Evolutionary conservation across 1,284 basidiomycete genomes (phyloP).

Genomic region (Cutaneotrichosporon cavernicola): DNA sequence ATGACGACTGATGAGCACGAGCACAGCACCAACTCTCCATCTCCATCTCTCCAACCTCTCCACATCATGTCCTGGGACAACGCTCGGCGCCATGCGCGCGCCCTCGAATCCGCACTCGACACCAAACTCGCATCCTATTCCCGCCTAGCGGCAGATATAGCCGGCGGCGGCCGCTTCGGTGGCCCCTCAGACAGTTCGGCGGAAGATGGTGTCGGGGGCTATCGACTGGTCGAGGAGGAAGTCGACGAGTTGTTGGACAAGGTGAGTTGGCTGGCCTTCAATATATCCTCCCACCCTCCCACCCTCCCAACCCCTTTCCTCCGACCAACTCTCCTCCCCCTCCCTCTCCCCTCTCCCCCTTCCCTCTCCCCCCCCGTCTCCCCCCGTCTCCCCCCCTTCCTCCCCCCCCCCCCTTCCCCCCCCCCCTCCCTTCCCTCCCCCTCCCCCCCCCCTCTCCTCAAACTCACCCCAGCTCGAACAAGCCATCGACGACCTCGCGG

Average conservation of each 20-base stretch:
- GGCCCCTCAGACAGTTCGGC: slow-evolving; percentile 36
- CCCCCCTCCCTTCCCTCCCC: background rate
- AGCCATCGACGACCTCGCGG: slow-evolving; percentile 71
- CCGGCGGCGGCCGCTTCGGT: slow-evolving; percentile 36
- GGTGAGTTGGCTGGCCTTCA: slow-evolving; percentile 58
- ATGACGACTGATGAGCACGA: too few species aligned
- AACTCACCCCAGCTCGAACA: slow-evolving; percentile 66
- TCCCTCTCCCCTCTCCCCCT: background rate
- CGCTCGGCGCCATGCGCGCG: slow-evolving; percentile 79
- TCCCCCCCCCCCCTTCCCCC: background rate
- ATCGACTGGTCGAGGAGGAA: slow-evolving; percentile 71
- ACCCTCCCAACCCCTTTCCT: background rate
- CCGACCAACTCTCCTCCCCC: background rate
- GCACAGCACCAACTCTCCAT: background rate
- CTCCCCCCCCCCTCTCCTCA: too few species aligned
- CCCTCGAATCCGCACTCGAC: slow-evolving; percentile 86
- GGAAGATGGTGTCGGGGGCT: slow-evolving; percentile 69
- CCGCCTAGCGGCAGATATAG: slow-evolving; percentile 73
- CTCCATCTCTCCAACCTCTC: background rate
- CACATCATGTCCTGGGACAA: slow-evolving; percentile 52
- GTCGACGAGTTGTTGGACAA: slow-evolving; percentile 83
- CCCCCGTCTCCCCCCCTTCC: background rate
- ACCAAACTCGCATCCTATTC: slow-evolving; percentile 85
- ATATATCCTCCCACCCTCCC: background rate
- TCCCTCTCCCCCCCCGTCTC: background rate